Percentiles rank a stretch among this genome's conserved stretches.
These are phyloP conservation scores for Colletotrichum tofieldiae DNA, from an alignment of 2,329 filamentous ascomycete species.

Conservation along the genomic window DNA sequence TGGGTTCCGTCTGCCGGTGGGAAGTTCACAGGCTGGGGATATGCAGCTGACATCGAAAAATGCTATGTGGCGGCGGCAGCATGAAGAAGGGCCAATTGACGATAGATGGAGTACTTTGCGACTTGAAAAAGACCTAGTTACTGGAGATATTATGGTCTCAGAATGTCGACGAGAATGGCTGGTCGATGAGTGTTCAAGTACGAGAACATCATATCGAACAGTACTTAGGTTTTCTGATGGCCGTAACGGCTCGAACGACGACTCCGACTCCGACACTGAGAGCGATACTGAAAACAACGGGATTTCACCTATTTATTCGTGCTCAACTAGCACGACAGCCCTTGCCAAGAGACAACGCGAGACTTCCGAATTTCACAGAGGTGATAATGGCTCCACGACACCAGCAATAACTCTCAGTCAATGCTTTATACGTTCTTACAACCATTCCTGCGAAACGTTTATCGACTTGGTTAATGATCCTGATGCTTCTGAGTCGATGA, in stretches of 20 bases:
- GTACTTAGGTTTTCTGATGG: slow-evolving; percentile 60
- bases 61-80: slow-evolving; percentile 75
- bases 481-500: slow-evolving; percentile 47
- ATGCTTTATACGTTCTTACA: slow-evolving; percentile 71
- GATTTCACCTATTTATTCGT: not conserved
- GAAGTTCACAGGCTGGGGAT: slow-evolving; percentile 56
- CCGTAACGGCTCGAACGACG: not conserved
- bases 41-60: slow-evolving; percentile 59
- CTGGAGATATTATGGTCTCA: slow-evolving; percentile 72
- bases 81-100: slow-evolving; percentile 80
- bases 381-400: slow-evolving; percentile 59
- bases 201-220: slow-evolving; percentile 77
- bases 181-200: slow-evolving; percentile 66
- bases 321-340: not conserved
- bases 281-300: not conserved
- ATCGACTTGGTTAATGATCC: slow-evolving; percentile 73
- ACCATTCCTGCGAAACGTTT: slow-evolving; percentile 67
- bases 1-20: slow-evolving; percentile 74
- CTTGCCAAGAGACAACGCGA: slow-evolving; percentile 46
- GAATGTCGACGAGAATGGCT: slow-evolving; percentile 81
- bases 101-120: slow-evolving; percentile 81
- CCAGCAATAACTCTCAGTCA: slow-evolving; percentile 66
- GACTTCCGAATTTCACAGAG: slow-evolving; percentile 64
- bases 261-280: slow-evolving; percentile 31
- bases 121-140: slow-evolving; percentile 72